A percentile compares a stretch with the other conserved stretches of the same genome.
Evolutionary conservation across 805 yeast species (phyloP).

Genomic region (Ogataea trehalophila): DNA sequence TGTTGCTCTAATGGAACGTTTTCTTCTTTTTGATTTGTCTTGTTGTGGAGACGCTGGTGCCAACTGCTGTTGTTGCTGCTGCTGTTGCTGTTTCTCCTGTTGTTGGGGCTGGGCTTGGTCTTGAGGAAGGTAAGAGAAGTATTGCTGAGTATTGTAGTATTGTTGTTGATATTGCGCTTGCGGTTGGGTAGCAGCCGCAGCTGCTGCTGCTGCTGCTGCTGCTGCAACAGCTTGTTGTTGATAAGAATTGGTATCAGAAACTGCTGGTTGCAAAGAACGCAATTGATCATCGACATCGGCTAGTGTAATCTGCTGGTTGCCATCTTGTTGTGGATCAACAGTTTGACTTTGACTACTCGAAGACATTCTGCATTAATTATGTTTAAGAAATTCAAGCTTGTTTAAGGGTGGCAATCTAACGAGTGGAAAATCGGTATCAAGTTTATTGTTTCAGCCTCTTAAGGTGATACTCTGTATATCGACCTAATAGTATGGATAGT

Average conservation of each 20-base stretch:
- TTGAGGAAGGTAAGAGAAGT: conserved; percentile 12
- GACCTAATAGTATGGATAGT: too few relatives aligned
- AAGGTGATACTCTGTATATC: too few relatives aligned
- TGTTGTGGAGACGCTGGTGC: conserved; percentile 4
- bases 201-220: conserved; percentile 7
- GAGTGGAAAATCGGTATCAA: too few relatives aligned
- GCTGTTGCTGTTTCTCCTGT: conserved; percentile 3
- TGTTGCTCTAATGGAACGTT: background rate
- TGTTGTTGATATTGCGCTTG: conserved; percentile 8
- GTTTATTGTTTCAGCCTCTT: too few relatives aligned
- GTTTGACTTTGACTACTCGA: background rate
- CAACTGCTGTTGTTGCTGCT: conserved; percentile 10
- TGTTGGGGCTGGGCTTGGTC: conserved; percentile 7
- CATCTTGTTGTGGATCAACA: conserved; percentile 3
- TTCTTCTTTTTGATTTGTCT: background rate
- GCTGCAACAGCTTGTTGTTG: conserved; percentile 4
- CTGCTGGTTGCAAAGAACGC: conserved; percentile 15
- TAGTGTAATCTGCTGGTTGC: conserved; percentile 12
- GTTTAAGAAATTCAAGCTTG: background rate
- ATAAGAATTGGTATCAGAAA: background rate
- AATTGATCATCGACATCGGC: conserved; percentile 24
- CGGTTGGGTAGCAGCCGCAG: conserved; percentile 1
- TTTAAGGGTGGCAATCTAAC: too few relatives aligned
- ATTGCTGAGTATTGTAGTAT: conserved; percentile 15
- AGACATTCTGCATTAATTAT: background rate